A percentile compares a stretch with the other conserved stretches of the same genome.
Conservation (phyloP, 495 filamentous ascomycete genomes). For the Aspergillus hancockii region DNA sequence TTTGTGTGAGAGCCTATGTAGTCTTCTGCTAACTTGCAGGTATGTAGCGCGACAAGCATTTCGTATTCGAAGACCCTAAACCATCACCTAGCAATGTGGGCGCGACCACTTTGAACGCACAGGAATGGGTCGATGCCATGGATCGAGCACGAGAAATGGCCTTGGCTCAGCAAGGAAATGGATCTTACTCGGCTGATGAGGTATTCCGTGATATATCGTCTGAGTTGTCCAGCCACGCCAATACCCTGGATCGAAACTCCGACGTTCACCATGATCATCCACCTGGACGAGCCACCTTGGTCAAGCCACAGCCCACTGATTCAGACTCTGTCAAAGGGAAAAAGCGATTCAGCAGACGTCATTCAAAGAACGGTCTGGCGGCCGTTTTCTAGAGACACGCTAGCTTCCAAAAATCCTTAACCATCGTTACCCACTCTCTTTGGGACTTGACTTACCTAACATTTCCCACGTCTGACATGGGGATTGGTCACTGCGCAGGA, state of each 20-base stretch:
- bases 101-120: slow-evolving; percentile 53
- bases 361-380: slow-evolving; percentile 86
- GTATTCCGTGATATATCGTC: slow-evolving; percentile 72
- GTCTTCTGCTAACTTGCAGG: slow-evolving; percentile 17
- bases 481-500: slow-evolving; percentile 17
- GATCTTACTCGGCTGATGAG: slow-evolving; percentile 68
- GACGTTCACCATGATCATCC: slow-evolving; percentile 38
- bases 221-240: slow-evolving; percentile 71
- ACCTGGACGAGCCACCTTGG: slow-evolving; percentile 45
- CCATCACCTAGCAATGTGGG: slow-evolving; percentile 51
- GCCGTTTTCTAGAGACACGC: slow-evolving; percentile 63
- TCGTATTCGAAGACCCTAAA: slow-evolving; percentile 89
- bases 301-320: slow-evolving; percentile 50
- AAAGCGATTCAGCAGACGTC: slow-evolving; percentile 85
- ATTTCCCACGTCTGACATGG: background rate
- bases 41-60: slow-evolving; percentile 80
- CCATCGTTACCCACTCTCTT: slow-evolving; percentile 9
- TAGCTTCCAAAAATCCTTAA: background rate
- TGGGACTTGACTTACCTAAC: background rate
- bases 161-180: slow-evolving; percentile 63
- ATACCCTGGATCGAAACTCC: slow-evolving; percentile 64
- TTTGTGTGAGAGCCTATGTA: background rate
- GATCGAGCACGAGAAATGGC: slow-evolving; percentile 82
- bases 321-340: slow-evolving; percentile 60
- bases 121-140: slow-evolving; percentile 87